These are phyloP conservation scores for Sergeia podlipaevii DNA, from an alignment of 208 protist genomes.

Conservation along the genomic window DNA sequence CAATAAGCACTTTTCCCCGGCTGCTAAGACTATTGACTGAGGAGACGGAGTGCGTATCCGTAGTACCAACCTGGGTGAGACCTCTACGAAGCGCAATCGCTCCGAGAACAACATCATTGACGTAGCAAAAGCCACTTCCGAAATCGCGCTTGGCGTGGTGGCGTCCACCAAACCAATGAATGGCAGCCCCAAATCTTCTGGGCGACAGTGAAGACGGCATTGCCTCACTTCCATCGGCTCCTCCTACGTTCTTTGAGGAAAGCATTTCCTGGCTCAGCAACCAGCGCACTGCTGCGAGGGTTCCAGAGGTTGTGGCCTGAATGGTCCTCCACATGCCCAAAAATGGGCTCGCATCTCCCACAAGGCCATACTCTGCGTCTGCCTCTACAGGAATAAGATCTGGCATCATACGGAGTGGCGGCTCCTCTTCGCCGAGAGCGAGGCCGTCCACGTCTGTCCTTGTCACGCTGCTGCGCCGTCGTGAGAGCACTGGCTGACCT, in stretches of 20 bases:
- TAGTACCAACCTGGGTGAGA: constrained; percentile 17
- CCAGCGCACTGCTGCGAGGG: constrained; percentile 33
- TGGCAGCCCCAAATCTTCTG: constrained; percentile 50
- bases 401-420: constrained; percentile 2
- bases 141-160: constrained; percentile 89
- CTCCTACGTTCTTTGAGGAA: not conserved
- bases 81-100: constrained; percentile 96
- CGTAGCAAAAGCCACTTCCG: constrained; percentile 97
- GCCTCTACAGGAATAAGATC: constrained; percentile 21
- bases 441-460: not conserved
- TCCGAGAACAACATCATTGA: constrained; percentile 98
- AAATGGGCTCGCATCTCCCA: constrained; percentile 27
- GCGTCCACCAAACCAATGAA: constrained; percentile 98
- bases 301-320: constrained; percentile 31
- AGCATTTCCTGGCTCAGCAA: constrained; percentile 12
- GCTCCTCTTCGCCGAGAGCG: not conserved
- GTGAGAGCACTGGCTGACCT: constrained; percentile 11
- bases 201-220: not conserved
- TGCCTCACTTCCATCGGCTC: not conserved
- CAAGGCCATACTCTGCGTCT: constrained; percentile 31
- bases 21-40: no score
- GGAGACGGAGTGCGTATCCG: no score
- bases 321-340: constrained; percentile 42
- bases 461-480: not conserved
- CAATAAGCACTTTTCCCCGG: constrained; percentile 92